phyloP scores from a whole-genome alignment of 2,329 filamentous ascomycete species.

The Aspergillus jensenii region DNA sequence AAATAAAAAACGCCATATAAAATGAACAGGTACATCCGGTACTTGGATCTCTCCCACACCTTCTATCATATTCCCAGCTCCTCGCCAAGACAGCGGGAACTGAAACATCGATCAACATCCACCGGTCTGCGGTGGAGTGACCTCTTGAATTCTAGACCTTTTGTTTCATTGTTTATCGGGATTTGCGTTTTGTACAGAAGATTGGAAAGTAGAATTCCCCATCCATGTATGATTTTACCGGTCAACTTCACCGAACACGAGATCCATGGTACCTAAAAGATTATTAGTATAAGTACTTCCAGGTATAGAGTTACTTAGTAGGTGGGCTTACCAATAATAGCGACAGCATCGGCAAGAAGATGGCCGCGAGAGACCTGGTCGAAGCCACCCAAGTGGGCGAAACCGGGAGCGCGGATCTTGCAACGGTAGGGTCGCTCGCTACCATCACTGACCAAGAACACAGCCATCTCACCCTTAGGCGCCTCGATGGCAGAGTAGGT shows the following conservation, averaged over 20 bases:
- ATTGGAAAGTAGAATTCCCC: conserved; percentile 3
- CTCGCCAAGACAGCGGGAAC: not conserved
- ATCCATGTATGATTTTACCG: conserved; percentile 38
- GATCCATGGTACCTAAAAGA: conserved; percentile 67
- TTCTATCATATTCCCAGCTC: conserved; percentile 13
- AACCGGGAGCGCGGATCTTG: conserved; percentile 95
- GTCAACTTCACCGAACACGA: conserved; percentile 76
- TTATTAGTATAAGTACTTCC: conserved; percentile 11
- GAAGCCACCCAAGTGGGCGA: conserved; percentile 91
- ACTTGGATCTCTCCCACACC: conserved; percentile 6
- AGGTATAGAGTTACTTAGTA: not conserved
- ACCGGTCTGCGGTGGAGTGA: not conserved
- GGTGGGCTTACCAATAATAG: conserved; percentile 69
- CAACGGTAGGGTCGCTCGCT: conserved; percentile 95
- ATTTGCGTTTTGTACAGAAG: conserved; percentile 20
- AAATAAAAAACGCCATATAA: conserved; percentile 37
- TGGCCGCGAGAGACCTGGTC: conserved; percentile 92
- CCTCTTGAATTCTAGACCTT: conserved; percentile 2
- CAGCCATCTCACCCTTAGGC: conserved; percentile 99
- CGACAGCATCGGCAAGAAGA: conserved; percentile 91
- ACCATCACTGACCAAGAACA: conserved; percentile 93
- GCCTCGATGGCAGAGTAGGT: conserved; percentile 98
- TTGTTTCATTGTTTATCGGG: conserved; percentile 5
- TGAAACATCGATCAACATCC: not conserved
- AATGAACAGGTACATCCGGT: conserved; percentile 18